Base-by-base conservation (phyloP, 257 asterid species). In the Osmanthus fragrans region DNA sequence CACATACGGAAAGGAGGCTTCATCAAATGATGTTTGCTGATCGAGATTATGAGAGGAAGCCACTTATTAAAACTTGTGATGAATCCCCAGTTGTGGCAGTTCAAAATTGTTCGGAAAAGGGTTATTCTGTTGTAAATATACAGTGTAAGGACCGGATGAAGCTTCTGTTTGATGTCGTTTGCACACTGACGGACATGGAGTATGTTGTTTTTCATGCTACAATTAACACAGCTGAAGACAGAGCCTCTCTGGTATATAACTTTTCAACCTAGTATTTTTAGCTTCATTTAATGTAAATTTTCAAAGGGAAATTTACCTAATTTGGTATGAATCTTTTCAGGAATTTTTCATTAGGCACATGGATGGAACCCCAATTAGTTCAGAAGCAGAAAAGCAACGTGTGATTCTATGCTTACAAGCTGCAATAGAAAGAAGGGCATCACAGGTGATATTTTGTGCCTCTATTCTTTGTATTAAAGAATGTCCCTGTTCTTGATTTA, bases 21-120 rank as follows among this genome's bases (percentile, higher is more conserved):
- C 99, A 96, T 75, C 99, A 96, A 82, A 85, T 96, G 97, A 96
- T 96, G 99, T 93, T 90, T 74, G 94, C 92, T 0, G 99, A 96
- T 74, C 84, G 98, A 21, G 99, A 96, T 80, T 96, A 93, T 4
- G 98, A 93, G 45, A 76, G 96, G 83, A 85, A 84, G 80, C 84
- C 95, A 10, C 73, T 80, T 0, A 81, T 90, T 4, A 73, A 71
- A 23, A 84, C 84, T 0, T 73, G 86, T n/a, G 89, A 73, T 1
- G 90, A 85, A 18, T 76, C 82, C 9, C 89, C 92, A 2, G 76
- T 76, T 9, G 99, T 96, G 4, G 82, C 83, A 4, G 97, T 96
- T 19, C 92, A 87, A 85, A 90, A 93, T 82, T 92, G 90, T 76
- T 76, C 89, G 84, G 97, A 96, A 73, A 89, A 83, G 88, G 98